Conservation (phyloP, 2,329 filamentous ascomycete species). For the Trichoderma guizhouense region DNA sequence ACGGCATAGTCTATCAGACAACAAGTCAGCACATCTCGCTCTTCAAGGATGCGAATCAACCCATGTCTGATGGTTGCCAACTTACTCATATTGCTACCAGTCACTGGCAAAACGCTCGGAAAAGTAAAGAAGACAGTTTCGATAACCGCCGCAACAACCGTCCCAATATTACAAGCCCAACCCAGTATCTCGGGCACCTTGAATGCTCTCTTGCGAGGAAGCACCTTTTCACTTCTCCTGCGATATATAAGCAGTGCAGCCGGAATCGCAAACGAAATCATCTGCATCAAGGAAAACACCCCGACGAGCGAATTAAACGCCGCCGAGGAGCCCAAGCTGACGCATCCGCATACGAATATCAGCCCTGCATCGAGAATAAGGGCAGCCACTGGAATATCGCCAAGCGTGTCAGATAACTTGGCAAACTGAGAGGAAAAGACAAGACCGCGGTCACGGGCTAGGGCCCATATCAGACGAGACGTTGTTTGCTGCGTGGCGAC, state of each 20-base stretch:
- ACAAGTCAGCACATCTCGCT: neutral
- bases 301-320: slow-evolving; percentile 13
- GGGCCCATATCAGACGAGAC: slow-evolving; percentile 22
- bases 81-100: slow-evolving; percentile 16
- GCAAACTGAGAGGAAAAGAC: slow-evolving; percentile 3
- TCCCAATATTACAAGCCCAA: slow-evolving; percentile 16
- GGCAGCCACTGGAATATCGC: slow-evolving; percentile 5
- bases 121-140: slow-evolving; percentile 15
- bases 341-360: slow-evolving; percentile 10
- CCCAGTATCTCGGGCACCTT: slow-evolving; percentile 9
- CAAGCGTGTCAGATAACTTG: neutral
- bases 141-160: slow-evolving; percentile 6
- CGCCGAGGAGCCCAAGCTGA: slow-evolving; percentile 10
- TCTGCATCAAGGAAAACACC: slow-evolving; percentile 7
- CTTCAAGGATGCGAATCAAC: neutral
- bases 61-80: neutral
- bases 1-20: neutral
- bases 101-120: slow-evolving; percentile 7
- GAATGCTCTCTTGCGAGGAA: slow-evolving; percentile 14
- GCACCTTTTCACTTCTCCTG: neutral
- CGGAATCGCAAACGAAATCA: slow-evolving; percentile 11
- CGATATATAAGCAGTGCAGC: slow-evolving; percentile 13
- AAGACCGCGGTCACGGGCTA: slow-evolving; percentile 22
- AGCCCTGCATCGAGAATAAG: slow-evolving; percentile 6
- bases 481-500: slow-evolving; percentile 22